phyloP scores from a whole-genome alignment of 2,329 filamentous ascomycete species.

The Fusarium nurragi region DNA sequence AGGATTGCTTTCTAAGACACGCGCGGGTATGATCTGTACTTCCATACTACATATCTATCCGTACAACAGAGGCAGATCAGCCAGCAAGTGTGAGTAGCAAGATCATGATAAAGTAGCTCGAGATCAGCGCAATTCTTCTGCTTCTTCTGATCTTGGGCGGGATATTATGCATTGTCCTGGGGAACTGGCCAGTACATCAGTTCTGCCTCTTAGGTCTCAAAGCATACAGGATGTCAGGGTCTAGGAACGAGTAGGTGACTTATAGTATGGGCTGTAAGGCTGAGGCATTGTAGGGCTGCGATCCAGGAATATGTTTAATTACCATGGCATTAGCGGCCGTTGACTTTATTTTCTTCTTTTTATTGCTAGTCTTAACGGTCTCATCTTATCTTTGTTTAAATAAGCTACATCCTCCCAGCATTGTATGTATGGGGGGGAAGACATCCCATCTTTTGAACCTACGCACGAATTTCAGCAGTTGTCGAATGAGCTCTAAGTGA shows the following conservation, averaged over 20 bases:
- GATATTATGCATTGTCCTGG: background rate
- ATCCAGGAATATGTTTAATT: background rate
- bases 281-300: background rate
- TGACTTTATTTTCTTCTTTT: background rate
- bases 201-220: background rate
- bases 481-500: no score
- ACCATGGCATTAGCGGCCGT: background rate
- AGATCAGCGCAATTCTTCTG: background rate
- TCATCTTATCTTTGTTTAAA: no score
- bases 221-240: background rate
- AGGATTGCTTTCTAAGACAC: background rate
- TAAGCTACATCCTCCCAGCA: background rate
- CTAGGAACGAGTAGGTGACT: no score
- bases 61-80: background rate
- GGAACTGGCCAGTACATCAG: background rate
- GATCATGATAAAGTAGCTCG: background rate
- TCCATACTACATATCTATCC: background rate
- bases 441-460: no score
- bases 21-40: background rate
- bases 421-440: background rate
- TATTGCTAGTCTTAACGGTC: accelerated
- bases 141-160: background rate
- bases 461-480: no score
- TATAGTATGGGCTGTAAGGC: slow-evolving; percentile 9
- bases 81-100: background rate